These are phyloP conservation scores for Akebia trifoliata DNA, from an alignment of 164 flowering plant species.

Conservation along the genomic window DNA sequence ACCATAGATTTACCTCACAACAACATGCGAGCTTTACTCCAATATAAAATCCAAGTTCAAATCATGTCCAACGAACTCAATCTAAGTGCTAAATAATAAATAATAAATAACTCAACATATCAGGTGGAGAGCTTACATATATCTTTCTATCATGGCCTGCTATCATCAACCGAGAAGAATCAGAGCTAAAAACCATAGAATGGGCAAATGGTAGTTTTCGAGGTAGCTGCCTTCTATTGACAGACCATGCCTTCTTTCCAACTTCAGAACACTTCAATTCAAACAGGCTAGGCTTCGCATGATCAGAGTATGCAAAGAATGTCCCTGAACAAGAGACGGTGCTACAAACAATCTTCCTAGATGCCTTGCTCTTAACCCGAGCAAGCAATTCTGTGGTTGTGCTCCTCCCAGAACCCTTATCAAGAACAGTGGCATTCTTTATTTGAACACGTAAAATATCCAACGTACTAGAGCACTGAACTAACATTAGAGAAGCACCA, in stretches of 20 bases:
- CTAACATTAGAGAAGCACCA: slow-evolving; percentile 54
- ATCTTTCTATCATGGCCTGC: slow-evolving; percentile 74
- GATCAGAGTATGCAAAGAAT: slow-evolving; percentile 80
- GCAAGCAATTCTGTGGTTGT: slow-evolving; percentile 51
- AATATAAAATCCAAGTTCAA: too few species aligned
- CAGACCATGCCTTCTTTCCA: slow-evolving; percentile 37
- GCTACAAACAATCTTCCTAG: slow-evolving; percentile 75
- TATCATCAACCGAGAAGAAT: slow-evolving; percentile 65
- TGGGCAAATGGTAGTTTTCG: slow-evolving; percentile 71
- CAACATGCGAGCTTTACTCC: too few species aligned
- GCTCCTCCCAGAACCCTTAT: slow-evolving; percentile 26
- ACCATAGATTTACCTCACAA: too few species aligned
- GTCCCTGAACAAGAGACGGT: slow-evolving; percentile 59
- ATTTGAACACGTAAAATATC: slow-evolving; percentile 46
- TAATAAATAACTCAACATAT: too few species aligned
- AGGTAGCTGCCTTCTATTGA: slow-evolving; percentile 60
- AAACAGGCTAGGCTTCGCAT: slow-evolving; percentile 55
- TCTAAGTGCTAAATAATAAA: too few species aligned
- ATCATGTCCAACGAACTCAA: too few species aligned
- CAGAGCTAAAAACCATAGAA: slow-evolving; percentile 67
- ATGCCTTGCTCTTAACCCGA: slow-evolving; percentile 59
- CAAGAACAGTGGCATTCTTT: slow-evolving; percentile 25
- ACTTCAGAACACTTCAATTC: slow-evolving; percentile 38
- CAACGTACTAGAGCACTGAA: slow-evolving; percentile 52
- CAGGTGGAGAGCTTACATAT: slow-evolving; percentile 8